These are phyloP conservation scores for Phylloporus gajari DNA, from an alignment of 1,284 basidiomycete genomes.

Conservation along the genomic window DNA sequence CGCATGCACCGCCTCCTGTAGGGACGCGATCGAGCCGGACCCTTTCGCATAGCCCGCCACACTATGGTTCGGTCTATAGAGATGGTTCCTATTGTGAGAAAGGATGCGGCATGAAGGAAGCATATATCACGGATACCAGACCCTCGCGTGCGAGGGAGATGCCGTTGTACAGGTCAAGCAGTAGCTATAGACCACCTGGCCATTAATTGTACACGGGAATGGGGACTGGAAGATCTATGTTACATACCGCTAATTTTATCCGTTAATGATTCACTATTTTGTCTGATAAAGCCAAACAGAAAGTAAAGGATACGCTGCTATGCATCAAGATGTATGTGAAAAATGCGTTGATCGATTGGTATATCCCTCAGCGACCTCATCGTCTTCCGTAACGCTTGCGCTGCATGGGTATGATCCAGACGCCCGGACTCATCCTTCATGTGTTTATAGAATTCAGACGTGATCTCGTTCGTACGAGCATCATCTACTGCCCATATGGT, in stretches of 20 bases:
- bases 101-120: background rate
- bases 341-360: no score
- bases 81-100: background rate
- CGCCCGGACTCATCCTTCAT: no score
- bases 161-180: background rate
- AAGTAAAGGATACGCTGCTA: no score
- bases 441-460: no score
- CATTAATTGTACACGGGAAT: background rate
- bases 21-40: background rate
- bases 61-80: background rate
- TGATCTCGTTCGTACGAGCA: no score
- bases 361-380: no score
- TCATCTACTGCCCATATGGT: no score
- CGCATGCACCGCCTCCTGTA: slow-evolving; percentile 5
- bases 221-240: background rate
- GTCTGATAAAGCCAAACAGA: no score
- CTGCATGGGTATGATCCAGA: no score
- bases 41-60: background rate
- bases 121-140: background rate
- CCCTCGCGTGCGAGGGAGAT: slow-evolving; percentile 10
- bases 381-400: no score
- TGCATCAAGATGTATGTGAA: no score
- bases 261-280: background rate
- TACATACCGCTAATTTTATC: background rate
- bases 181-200: background rate